Evolutionary conservation across 331 rosid species (phyloP).

Genomic region (Cydonia oblonga): DNA sequence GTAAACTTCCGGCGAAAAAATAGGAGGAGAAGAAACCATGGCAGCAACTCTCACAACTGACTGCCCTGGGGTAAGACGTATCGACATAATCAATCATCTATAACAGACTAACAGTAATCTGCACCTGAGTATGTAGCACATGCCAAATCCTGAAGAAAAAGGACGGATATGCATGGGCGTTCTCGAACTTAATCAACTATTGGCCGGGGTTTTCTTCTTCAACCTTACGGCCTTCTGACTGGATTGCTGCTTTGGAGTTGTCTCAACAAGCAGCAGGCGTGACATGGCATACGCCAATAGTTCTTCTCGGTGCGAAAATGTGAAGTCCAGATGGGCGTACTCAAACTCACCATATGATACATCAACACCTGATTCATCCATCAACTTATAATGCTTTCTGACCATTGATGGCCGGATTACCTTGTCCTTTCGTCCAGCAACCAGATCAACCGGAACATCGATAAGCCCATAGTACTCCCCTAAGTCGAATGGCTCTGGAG

Average conservation of each 20-base stretch:
- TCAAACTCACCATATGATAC: conserved; percentile 71
- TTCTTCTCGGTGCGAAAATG: conserved; percentile 86
- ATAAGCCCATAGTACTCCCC: conserved; percentile 47
- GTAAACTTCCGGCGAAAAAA: background rate
- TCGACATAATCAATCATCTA: background rate
- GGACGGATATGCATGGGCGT: background rate
- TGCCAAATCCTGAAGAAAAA: conserved; percentile 2
- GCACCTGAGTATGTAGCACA: background rate
- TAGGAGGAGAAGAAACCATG: background rate
- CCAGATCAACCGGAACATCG: conserved; percentile 74
- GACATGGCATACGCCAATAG: conserved; percentile 82
- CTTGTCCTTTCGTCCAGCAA: conserved; percentile 81
- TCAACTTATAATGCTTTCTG: conserved; percentile 54
- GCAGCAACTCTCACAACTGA: background rate
- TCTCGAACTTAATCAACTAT: conserved; percentile 2
- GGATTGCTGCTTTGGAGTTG: conserved; percentile 20
- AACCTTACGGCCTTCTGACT: conserved; percentile 22
- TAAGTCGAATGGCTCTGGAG: conserved; percentile 63
- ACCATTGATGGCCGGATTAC: conserved; percentile 89
- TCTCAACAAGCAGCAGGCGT: conserved; percentile 53
- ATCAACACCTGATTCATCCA: conserved; percentile 47
- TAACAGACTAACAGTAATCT: background rate
- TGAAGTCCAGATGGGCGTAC: conserved; percentile 89
- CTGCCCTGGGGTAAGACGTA: background rate
- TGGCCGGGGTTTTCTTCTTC: conserved; percentile 26